These are phyloP conservation scores for Marsdenia floribunda DNA, from an alignment of 257 asterid genomes.

Conservation along the genomic window DNA sequence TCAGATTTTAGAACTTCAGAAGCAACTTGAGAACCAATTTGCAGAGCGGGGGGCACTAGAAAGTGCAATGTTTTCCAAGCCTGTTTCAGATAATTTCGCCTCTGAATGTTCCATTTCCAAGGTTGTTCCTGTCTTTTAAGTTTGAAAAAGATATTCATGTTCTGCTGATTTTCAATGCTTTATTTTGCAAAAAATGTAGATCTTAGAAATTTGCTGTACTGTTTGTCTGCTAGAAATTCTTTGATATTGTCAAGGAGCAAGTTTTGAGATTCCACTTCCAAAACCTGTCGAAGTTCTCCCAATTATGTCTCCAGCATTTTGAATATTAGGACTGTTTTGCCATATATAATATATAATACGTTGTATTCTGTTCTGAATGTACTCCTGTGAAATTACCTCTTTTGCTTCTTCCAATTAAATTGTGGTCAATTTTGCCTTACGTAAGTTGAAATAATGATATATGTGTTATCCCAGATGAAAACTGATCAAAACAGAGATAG, in stretches of 20 bases:
- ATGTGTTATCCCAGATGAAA: background rate
- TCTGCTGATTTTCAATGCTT: background rate
- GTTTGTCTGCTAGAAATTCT: background rate
- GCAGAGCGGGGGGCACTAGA: slow-evolving; percentile 44
- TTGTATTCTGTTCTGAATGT: background rate
- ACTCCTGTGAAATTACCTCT: background rate
- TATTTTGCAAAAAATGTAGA: background rate
- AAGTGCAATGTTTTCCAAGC: slow-evolving; percentile 44
- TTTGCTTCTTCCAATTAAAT: background rate
- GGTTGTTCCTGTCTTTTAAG: slow-evolving; percentile 28
- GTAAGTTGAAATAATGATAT: background rate
- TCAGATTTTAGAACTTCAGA: slow-evolving; percentile 55
- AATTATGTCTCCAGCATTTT: background rate
- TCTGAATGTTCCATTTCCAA: slow-evolving; percentile 41
- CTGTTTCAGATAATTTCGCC: slow-evolving; percentile 37
- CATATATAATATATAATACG: too few species aligned
- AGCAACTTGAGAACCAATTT: slow-evolving; percentile 52
- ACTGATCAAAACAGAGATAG: background rate
- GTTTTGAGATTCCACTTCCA: background rate
- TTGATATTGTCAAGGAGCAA: background rate
- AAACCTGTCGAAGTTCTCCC: background rate
- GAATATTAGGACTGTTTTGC: background rate
- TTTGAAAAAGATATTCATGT: background rate
- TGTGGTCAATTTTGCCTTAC: background rate
- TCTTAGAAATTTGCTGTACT: background rate